Evolutionary conservation across 495 filamentous ascomycete species (phyloP), one percentile per base, ranked within the genome.

Genomic region (Lasiosphaeris hirsuta): DNA sequence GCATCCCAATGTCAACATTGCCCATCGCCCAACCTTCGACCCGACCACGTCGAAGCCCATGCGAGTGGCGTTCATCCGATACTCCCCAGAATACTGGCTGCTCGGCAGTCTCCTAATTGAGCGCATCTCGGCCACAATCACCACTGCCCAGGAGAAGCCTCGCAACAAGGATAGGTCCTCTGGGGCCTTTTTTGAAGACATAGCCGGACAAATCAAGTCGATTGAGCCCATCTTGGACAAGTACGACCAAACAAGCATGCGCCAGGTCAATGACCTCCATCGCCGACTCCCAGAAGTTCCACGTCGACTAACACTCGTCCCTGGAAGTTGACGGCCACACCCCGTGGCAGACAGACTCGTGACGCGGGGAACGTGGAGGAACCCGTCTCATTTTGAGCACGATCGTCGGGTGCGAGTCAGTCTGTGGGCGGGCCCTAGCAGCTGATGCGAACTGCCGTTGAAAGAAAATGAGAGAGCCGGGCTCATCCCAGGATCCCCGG

Each of bases 211-310:
- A 34, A 38, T 48, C 34, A 61, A 51, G 9, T 62, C 59, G 5
- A 40, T 46, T 18, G 62, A 67, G 11, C 67, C 67, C 1, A 67
- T 69, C 23, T 57, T 69, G 8, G 54, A 60, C 43, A 69, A 69
- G 51, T 69, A 69, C 51, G 67, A 69, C 54, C 67, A 69, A 34
- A 69, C 67, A 14, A 69, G 67, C 56, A 69, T 69, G 67, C 64
- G 67, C 13, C 67, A 69, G 48, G 64, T 69, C 55, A 69, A 69
- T 43, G 67, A 69, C 23, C 48, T 69, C 10, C 10, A 69, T 69
- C n/a, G 51, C 57, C 43, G 64, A 56, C 18, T 69, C 67, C 15
- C 57, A 65, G 23, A 59, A 52, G 14, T 60, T 69, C 47, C 56
- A 60, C 11, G 38, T 69, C 33, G 63, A 57, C 9, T 63, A 57